A percentile compares a stretch with the other conserved stretches of the same genome.
Evolutionary conservation across 2,329 filamentous ascomycete genomes (phyloP).

Genomic region (Fusarium sp.): DNA sequence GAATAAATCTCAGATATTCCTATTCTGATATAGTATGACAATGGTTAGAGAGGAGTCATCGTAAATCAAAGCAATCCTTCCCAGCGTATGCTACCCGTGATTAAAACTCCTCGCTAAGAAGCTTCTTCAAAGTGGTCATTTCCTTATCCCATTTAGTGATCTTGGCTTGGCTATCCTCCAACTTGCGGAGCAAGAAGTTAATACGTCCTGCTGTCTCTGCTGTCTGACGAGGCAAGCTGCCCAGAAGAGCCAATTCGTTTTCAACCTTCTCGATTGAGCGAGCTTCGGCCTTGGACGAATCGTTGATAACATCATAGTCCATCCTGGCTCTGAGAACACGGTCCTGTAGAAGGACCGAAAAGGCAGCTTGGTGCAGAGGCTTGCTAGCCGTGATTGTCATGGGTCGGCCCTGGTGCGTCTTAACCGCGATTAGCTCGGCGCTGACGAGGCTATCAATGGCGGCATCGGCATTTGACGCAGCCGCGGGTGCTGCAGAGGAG

Average conservation of each 20-base stretch:
- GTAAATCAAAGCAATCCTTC: not conserved
- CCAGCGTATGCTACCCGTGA: not conserved
- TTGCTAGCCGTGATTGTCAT: conserved; percentile 81
- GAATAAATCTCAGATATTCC: not conserved
- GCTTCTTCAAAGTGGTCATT: conserved; percentile 76
- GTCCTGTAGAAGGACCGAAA: conserved; percentile 76
- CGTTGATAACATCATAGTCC: conserved; percentile 74
- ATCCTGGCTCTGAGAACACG: conserved; percentile 78
- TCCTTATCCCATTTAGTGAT: conserved; percentile 79
- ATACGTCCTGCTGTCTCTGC: conserved; percentile 73
- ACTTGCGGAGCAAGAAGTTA: conserved; percentile 77
- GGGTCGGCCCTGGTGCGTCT: conserved; percentile 79
- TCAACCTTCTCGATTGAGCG: conserved; percentile 82
- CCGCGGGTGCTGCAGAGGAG: conserved; percentile 52
- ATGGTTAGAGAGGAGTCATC: not conserved
- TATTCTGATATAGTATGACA: not conserved
- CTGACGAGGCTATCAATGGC: conserved; percentile 84
- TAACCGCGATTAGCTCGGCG: conserved; percentile 85
- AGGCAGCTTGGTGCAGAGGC: conserved; percentile 87
- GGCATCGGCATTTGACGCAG: conserved; percentile 71
- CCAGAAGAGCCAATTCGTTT: conserved; percentile 78
- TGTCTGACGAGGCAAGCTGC: conserved; percentile 75
- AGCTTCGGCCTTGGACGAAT: conserved; percentile 77
- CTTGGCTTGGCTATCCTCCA: conserved; percentile 78
- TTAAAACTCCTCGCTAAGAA: conserved; percentile 59